Percentiles rank a stretch among this genome's conserved stretches.
phyloP scores from a whole-genome alignment of 1,284 basidiomycete genomes.

The Sporisorium scitamineum region DNA sequence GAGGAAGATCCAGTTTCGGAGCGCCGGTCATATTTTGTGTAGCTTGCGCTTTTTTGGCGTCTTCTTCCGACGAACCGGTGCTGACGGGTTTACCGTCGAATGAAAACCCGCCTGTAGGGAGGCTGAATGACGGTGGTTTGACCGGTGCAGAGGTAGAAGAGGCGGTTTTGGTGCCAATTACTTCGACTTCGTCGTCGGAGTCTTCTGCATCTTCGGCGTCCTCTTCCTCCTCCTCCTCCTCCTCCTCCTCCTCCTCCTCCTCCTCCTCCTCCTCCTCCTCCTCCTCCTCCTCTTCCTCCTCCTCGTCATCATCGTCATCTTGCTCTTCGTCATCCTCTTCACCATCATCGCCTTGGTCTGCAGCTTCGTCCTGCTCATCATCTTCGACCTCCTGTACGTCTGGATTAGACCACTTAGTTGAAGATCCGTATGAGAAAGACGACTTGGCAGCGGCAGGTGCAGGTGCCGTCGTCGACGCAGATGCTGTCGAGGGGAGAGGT shows the following conservation, averaged over 20 bases:
- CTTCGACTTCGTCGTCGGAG: constrained; percentile 24
- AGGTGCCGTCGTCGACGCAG: background rate
- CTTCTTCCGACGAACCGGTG: constrained; percentile 9
- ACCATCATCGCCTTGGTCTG: constrained; percentile 5
- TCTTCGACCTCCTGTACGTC: background rate
- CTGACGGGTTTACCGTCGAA: constrained; percentile 43
- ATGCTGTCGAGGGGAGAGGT: constrained; percentile 14
- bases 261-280: constrained; percentile 31
- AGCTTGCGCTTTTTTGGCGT: constrained; percentile 38
- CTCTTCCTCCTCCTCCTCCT: constrained; percentile 8
- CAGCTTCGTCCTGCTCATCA: constrained; percentile 6
- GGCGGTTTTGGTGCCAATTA: constrained; percentile 30
- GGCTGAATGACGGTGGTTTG: constrained; percentile 36
- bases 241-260: constrained; percentile 12
- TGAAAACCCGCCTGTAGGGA: constrained; percentile 42
- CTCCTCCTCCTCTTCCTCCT: constrained; percentile 18
- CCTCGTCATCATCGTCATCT: constrained; percentile 19
- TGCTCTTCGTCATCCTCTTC: constrained; percentile 21
- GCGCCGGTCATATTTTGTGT: constrained; percentile 41
- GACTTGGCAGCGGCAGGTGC: constrained; percentile 17
- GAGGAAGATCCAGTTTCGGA: constrained; percentile 20
- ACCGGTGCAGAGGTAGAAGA: constrained; percentile 1
- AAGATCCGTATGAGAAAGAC: constrained; percentile 23
- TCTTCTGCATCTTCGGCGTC: constrained; percentile 26
- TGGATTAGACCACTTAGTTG: background rate